Evolutionary conservation across 1,139 yeast genomes (phyloP).

Genomic region (Debaryomycetaceae sp.): DNA sequence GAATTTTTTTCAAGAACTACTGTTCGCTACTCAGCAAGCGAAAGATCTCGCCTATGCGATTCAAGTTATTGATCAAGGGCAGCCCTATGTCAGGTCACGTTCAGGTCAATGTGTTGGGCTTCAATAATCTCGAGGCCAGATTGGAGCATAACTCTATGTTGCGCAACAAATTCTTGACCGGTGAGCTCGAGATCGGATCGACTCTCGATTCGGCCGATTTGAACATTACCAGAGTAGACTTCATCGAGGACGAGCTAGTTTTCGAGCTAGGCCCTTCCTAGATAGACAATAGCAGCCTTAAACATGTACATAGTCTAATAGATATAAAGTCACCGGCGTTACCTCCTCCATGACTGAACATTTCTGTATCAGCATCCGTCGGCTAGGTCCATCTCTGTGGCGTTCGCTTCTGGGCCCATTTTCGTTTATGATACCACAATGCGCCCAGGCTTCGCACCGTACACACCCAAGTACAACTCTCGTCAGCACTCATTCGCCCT

Average conservation of each 20-base stretch:
- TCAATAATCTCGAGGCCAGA: constrained; percentile 21
- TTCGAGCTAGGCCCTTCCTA: constrained; percentile 12
- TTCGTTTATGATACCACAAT: no score
- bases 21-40: constrained; percentile 13
- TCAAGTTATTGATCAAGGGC: constrained; percentile 23
- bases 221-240: constrained; percentile 25
- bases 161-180: constrained; percentile 16
- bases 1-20: constrained; percentile 31
- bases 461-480: neutral
- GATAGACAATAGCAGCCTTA: neutral
- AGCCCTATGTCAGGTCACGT: constrained; percentile 26
- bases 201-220: constrained; percentile 16
- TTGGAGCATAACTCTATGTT: constrained; percentile 21
- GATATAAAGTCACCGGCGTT: neutral
- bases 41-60: constrained; percentile 19
- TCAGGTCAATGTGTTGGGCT: constrained; percentile 24
- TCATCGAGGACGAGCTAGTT: constrained; percentile 29
- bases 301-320: neutral
- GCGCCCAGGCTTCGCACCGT: no score
- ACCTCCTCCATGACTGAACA: no score
- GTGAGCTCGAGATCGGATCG: constrained; percentile 21
- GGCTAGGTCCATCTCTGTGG: no score
- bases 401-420: no score
- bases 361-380: no score
- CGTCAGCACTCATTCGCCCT: neutral